Evolutionary conservation across 2,329 filamentous ascomycete species (phyloP), one percentile per base, ranked within the genome.

Genomic region (Dactylella cylindrospora): DNA sequence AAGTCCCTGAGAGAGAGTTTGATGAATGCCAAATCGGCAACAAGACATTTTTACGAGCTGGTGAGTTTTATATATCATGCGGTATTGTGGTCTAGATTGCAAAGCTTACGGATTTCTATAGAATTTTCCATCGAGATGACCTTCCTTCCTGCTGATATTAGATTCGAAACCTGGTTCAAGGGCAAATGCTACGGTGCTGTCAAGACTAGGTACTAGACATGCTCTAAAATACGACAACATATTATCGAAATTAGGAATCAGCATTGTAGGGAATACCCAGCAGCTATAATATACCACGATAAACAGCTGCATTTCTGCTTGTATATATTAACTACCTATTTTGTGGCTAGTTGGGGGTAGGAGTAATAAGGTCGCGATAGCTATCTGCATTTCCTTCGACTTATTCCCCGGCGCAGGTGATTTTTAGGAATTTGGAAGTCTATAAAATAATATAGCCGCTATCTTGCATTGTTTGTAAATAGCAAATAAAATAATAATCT

Each of bases 111-210:
- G n/a, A 22, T 10, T 9, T 15, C 22, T 28, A 2, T 41, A 61
- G 59, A 64, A 55, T 64, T 64, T 26, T 54, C 50, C 5, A 64
- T 64, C n/a, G 59, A 64, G 33, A 64, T 64, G 59, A 64, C 59
- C 3, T 64, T 64, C 39, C 29, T 54, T 10, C 49, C 50, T 23
- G 59, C 59, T 8, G 59, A 64, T 23, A 64, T 64, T 31, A 46
- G 51, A 12, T 64, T 64, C 23, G 59, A 64, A 29, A 64, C 59
- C 12, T 64, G 59, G 59, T 64, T 64, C 23, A 64, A 64, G 22
- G 59, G 59, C 7, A 64, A 64, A 55, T 64, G 59, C 39, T 64
- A 64, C 17, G 59, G 59, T 32, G 59, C 59, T 19, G 59, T 64
- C 6, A 54, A 49, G 25, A 64, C 59, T 29, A 46, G 51, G 7